Base-by-base conservation (phyloP, 1,284 basidiomycete genomes). In the Malassezia dermatis region DNA sequence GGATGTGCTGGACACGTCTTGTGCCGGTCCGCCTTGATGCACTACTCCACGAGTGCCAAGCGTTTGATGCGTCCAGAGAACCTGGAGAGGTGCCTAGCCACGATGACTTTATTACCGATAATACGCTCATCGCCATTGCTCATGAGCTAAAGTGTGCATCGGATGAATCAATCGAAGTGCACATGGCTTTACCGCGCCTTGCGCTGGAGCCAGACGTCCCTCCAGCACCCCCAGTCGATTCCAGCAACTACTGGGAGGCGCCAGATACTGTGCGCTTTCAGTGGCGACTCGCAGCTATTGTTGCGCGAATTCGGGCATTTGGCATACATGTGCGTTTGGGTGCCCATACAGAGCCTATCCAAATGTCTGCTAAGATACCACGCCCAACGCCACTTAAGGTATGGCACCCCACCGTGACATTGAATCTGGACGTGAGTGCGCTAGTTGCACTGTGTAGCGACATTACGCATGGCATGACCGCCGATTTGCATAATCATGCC, bases 341-440 rank as follows among this genome's bases (percentile, higher is more conserved):
- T 34, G 54, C 48, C 31, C 24, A 10, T 21, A 17, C n/a, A 10
- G 17, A 35, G 13, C 28, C n/a, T 2, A 28, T 19, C 15, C 37
- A 15, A n/a, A 15, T 63, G 27, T 58, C 58, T 8, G 17, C 27
- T 8, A 39, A n/a, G 32, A 34, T 67, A 24, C 60, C 66, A 0
- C 34, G 28, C n/a, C 55, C 66, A 15, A 60, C 57, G 3, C 26
- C 30, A 1, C 39, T 24, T 24, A 60, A 55, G 11, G 23, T 45
- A 8, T 56, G 53, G 61, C 48, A 46, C n/a, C 47, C 56, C 3
- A 64, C 56, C 10, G 47, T 21, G 4, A 48, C 51, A 28, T 51
- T 71, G 41, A 69, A 71, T 39, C 53, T 70, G 30, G 69, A 71
- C 39, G 60, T 68, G 24, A 69, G 67, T 7, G 64, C 62, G 11